Conservation (phyloP, 1,284 basidiomycete genomes). For the Pisolithus thermaeus region DNA sequence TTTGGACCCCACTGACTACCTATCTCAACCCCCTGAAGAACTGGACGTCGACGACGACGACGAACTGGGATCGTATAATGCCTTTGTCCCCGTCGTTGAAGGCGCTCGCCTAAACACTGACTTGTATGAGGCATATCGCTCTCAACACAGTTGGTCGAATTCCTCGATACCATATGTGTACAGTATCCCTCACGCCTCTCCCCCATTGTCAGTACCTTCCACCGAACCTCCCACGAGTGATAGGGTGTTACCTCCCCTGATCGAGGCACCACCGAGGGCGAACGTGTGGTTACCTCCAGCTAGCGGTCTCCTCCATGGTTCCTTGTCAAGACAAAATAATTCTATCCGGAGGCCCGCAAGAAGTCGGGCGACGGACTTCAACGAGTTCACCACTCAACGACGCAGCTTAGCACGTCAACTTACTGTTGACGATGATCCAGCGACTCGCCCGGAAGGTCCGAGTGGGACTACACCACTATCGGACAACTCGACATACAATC, state of each 20-base stretch:
- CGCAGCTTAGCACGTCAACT: conserved; percentile 31
- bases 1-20: conserved; percentile 42
- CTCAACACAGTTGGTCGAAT: conserved; percentile 27
- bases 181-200: conserved; percentile 18
- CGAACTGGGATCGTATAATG: conserved; percentile 29
- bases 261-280: conserved; percentile 18
- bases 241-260: conserved; percentile 23
- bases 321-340: conserved; percentile 30
- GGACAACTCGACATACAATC: background rate
- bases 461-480: background rate
- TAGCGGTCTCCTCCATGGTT: conserved; percentile 22
- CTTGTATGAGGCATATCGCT: conserved; percentile 47
- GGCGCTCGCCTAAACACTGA: conserved; percentile 52
- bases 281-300: conserved; percentile 22
- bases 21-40: conserved; percentile 43
- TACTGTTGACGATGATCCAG: conserved; percentile 20
- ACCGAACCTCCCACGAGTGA: conserved; percentile 15
- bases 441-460: conserved; percentile 8
- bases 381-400: conserved; percentile 58
- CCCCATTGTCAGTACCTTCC: conserved; percentile 17
- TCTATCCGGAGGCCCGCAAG: conserved; percentile 47
- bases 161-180: conserved; percentile 21
- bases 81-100: conserved; percentile 35
- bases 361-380: conserved; percentile 56
- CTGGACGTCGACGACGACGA: conserved; percentile 55